Conservation (phyloP, 2,329 filamentous ascomycete species). For the Arthroderma sp. region DNA sequence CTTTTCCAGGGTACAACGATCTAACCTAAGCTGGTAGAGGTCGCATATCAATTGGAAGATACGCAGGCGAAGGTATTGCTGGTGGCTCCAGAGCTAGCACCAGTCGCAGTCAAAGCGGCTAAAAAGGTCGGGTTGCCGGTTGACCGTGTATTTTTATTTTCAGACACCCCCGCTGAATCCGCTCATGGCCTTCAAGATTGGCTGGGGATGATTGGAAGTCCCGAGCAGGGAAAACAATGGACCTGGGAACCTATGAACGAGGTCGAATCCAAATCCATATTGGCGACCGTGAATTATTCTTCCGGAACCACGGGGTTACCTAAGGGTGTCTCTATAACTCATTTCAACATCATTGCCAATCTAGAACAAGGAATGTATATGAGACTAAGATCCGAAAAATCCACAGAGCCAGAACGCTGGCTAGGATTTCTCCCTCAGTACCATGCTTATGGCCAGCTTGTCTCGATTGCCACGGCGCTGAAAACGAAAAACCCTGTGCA, state of each 20-base stretch:
- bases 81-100: constrained; percentile 35
- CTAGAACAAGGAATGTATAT: constrained; percentile 40
- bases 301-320: constrained; percentile 82
- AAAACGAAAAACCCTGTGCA: constrained; percentile 40
- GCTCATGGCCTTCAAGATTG: constrained; percentile 14
- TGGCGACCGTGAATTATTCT: constrained; percentile 51
- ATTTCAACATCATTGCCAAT: constrained; percentile 71
- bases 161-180: constrained; percentile 7
- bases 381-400: neutral
- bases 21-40: constrained; percentile 24
- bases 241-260: constrained; percentile 3
- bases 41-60: constrained; percentile 39
- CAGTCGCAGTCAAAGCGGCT: constrained; percentile 26
- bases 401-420: constrained; percentile 3
- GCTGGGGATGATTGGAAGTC: constrained; percentile 5
- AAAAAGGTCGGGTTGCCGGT: constrained; percentile 12
- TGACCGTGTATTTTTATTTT: constrained; percentile 14
- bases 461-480: constrained; percentile 37
- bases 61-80: constrained; percentile 39
- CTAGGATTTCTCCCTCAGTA: constrained; percentile 7
- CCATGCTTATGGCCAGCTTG: constrained; percentile 18
- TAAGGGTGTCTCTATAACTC: constrained; percentile 79
- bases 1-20: neutral
- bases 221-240: neutral
- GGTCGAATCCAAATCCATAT: constrained; percentile 16